Evolutionary conservation across 2,329 filamentous ascomycete genomes (phyloP).

Genomic region (Xylariaceae sp.): DNA sequence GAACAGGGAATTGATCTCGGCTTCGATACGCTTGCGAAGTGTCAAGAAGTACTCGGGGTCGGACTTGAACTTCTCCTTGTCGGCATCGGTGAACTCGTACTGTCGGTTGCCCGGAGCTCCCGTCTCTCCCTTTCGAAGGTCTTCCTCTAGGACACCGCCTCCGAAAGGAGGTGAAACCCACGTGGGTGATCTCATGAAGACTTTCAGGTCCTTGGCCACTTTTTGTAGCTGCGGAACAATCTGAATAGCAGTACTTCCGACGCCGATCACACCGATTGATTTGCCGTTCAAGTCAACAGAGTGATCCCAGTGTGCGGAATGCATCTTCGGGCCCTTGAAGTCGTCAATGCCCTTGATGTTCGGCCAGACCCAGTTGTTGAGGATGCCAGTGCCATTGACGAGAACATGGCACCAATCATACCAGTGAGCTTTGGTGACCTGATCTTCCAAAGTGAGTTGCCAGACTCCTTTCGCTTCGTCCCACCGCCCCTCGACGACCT

Average conservation of each 20-base stretch:
- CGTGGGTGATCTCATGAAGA: constrained; percentile 26
- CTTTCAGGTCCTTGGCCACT: constrained; percentile 13
- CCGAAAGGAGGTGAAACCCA: constrained; percentile 25
- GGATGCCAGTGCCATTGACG: constrained; percentile 44
- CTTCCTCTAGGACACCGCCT: constrained; percentile 23
- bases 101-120: not conserved
- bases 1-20: constrained; percentile 5
- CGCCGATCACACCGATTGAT: constrained; percentile 49
- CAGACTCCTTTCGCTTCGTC: constrained; percentile 38
- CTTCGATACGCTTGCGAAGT: not conserved
- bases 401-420: constrained; percentile 43
- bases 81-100: not conserved
- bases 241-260: constrained; percentile 51
- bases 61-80: not conserved
- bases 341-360: constrained; percentile 45
- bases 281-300: constrained; percentile 45
- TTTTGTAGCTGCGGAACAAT: constrained; percentile 46
- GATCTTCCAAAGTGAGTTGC: constrained; percentile 26
- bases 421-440: not conserved
- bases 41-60: not conserved
- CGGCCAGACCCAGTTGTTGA: constrained; percentile 51
- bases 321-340: constrained; percentile 52
- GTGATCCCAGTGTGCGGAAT: constrained; percentile 53
- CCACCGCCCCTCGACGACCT: constrained; percentile 41
- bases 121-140: constrained; percentile 20